These are phyloP conservation scores for Mucor lusitanicus DNA, from an alignment of 371 early-diverging fungal species.

Conservation along the genomic window DNA sequence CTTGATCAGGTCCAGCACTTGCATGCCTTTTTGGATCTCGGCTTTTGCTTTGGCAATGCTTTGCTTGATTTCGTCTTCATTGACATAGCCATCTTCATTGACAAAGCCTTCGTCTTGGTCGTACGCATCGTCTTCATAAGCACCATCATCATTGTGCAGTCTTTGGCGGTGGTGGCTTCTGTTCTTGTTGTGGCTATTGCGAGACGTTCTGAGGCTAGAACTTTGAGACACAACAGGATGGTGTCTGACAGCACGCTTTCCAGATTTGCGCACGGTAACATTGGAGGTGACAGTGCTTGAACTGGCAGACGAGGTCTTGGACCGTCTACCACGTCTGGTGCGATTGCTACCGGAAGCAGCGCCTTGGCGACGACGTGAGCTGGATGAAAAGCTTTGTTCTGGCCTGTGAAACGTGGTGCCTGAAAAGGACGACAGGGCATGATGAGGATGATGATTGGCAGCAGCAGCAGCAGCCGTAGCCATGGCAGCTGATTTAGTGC, in stretches of 20 bases:
- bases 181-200: neutral
- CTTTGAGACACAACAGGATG: conserved; percentile 19
- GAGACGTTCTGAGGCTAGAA: conserved; percentile 13
- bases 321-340: conserved; percentile 15
- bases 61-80: conserved; percentile 51
- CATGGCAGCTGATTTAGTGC: conserved; percentile 26
- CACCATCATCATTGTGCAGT: neutral
- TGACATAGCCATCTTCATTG: conserved; percentile 23
- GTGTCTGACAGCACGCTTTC: conserved; percentile 13
- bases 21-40: conserved; percentile 60
- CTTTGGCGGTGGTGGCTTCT: neutral
- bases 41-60: conserved; percentile 65
- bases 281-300: conserved; percentile 29
- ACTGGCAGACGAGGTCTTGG: conserved; percentile 20
- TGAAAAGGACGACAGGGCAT: conserved; percentile 34
- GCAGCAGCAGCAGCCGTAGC: conserved; percentile 15
- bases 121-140: conserved; percentile 15
- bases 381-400: conserved; percentile 5
- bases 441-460: conserved; percentile 15
- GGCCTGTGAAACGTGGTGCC: conserved; percentile 21
- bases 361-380: conserved; percentile 7
- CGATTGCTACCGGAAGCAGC: neutral
- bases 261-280: conserved; percentile 8
- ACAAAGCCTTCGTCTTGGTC: conserved; percentile 40
- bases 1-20: conserved; percentile 52